Evolutionary conservation across 805 yeast genomes (phyloP).

Genomic region (Zygotorulaspora danielsina): DNA sequence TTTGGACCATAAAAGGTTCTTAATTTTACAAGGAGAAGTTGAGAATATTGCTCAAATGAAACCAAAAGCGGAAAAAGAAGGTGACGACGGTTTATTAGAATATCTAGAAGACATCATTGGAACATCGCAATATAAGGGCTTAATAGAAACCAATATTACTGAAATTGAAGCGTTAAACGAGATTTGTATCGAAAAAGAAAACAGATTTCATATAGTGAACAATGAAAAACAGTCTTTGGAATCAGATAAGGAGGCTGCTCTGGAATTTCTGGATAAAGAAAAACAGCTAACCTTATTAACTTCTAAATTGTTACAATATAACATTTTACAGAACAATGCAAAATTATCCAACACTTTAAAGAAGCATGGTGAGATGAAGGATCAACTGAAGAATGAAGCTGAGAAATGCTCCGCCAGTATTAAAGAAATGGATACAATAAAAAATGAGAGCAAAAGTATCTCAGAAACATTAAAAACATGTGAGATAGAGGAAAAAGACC

Average conservation of each 20-base stretch:
- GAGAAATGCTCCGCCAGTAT: slow-evolving; percentile 40
- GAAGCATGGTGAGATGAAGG: slow-evolving; percentile 40
- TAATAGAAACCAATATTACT: slow-evolving; percentile 60
- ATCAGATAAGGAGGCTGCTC: slow-evolving; percentile 59
- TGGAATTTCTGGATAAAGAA: slow-evolving; percentile 60
- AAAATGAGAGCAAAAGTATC: slow-evolving; percentile 30
- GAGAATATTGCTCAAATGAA: slow-evolving; percentile 99
- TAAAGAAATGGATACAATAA: slow-evolving; percentile 36
- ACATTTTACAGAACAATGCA: slow-evolving; percentile 40
- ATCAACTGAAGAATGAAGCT: slow-evolving; percentile 42
- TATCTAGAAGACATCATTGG: slow-evolving; percentile 97
- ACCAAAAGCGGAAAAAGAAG: slow-evolving; percentile 88
- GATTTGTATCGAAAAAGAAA: slow-evolving; percentile 73
- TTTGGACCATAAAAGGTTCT: slow-evolving; percentile 87
- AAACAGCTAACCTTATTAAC: slow-evolving; percentile 51
- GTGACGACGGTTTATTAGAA: slow-evolving; percentile 90
- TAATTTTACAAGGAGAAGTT: slow-evolving; percentile 96
- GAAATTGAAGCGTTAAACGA: slow-evolving; percentile 75
- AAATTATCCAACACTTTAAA: slow-evolving; percentile 39
- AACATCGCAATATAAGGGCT: slow-evolving; percentile 73
- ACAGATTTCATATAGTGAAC: slow-evolving; percentile 72
- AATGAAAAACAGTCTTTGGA: slow-evolving; percentile 67
- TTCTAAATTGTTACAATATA: slow-evolving; percentile 54
- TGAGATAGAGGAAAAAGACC: slow-evolving; percentile 30
- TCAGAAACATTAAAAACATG: slow-evolving; percentile 23